phyloP scores from a whole-genome alignment of 2,329 filamentous ascomycete species.

The Albophoma yamanashiensis region DNA sequence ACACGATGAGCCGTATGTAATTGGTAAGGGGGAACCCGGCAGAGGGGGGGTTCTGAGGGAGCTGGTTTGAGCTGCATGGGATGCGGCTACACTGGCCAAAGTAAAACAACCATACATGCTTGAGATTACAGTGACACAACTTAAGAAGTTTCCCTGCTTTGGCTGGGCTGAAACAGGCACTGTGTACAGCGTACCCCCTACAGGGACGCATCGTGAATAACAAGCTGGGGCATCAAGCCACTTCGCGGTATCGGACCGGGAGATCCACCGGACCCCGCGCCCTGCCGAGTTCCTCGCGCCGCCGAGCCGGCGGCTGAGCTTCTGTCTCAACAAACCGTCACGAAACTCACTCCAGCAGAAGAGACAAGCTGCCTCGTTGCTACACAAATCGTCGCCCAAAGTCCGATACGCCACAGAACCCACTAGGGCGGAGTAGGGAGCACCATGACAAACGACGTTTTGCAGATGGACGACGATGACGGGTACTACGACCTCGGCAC shows the following conservation, averaged over 20 bases:
- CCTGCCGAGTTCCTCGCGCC: not conserved
- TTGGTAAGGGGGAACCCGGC: conserved; percentile 1
- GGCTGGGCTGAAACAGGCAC: not conserved
- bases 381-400: not conserved
- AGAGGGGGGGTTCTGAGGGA: not conserved
- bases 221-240: not conserved
- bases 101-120: not conserved
- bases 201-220: not conserved
- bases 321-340: not conserved
- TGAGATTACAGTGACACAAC: not conserved
- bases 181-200: not conserved
- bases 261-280: not conserved
- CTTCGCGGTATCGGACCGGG: not conserved
- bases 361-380: not conserved
- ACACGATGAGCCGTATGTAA: conserved; percentile 4
- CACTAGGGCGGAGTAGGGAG: not conserved
- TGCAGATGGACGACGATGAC: conserved; percentile 1
- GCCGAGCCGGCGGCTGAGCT: not conserved
- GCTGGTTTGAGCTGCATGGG: not conserved
- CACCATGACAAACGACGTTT: not conserved
- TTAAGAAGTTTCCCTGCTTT: not conserved
- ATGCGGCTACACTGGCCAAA: not conserved
- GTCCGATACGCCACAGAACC: not conserved
- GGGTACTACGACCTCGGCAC: conserved; percentile 51
- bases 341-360: not conserved